Conservation (phyloP, 495 filamentous ascomycete species). For the Penicillium flavigenum region DNA sequence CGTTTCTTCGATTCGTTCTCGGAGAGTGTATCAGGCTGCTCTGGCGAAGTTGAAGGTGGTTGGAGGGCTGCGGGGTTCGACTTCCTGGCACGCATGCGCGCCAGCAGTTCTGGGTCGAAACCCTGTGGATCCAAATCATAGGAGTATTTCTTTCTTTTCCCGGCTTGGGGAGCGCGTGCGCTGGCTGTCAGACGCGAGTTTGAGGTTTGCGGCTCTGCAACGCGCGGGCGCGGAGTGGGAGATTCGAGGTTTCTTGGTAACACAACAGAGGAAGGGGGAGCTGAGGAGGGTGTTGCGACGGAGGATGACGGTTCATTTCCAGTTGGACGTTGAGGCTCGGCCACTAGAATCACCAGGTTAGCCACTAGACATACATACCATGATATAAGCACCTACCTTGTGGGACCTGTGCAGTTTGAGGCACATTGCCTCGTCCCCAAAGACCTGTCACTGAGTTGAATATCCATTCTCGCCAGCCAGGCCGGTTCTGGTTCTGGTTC, state of each 20-base stretch:
- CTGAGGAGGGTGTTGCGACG: not conserved
- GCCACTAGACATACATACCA: not conserved
- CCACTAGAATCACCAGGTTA: slow-evolving; percentile 5
- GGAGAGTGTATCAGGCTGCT: not conserved
- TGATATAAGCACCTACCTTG: slow-evolving; percentile 5
- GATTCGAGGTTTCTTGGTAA: not conserved
- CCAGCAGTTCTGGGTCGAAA: slow-evolving; percentile 10
- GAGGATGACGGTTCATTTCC: not conserved
- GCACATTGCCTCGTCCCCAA: slow-evolving; percentile 13
- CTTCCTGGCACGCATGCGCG: slow-evolving; percentile 5
- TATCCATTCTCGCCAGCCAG: slow-evolving; percentile 19
- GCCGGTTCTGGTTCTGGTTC: not conserved
- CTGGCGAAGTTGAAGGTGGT: not conserved
- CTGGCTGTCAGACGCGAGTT: not conserved
- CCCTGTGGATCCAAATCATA: slow-evolving; percentile 8
- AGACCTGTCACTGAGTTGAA: slow-evolving; percentile 24
- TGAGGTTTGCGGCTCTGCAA: not conserved
- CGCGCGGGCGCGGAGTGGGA: not conserved
- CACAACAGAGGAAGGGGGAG: not conserved
- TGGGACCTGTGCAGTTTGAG: not conserved
- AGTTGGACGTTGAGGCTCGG: not conserved
- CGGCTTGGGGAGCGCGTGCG: not conserved
- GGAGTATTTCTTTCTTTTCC: not conserved
- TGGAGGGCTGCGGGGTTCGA: not conserved
- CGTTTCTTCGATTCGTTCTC: slow-evolving; percentile 35